Base-by-base conservation (phyloP, 1,284 basidiomycete genomes). In the Sanghuangporus weigelae region DNA sequence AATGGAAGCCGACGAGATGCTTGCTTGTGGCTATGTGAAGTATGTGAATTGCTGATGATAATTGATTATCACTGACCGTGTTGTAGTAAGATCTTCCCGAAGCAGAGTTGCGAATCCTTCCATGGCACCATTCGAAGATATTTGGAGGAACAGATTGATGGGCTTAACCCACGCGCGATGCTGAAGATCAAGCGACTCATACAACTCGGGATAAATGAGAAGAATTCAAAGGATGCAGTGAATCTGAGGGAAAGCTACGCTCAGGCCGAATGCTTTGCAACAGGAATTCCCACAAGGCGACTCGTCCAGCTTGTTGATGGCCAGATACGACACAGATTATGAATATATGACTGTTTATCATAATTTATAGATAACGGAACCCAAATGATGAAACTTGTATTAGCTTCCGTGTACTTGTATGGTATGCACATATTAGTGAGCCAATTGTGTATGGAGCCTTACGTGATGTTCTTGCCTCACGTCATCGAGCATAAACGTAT, bases 241-340 rank as follows among this genome's bases (percentile, higher is more conserved):
- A 88, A 87, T 68, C 73, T 89, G 19, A 77, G 88, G 46, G 88
- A 90, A 73, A 86, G 84, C 63, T 87, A 87, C 69, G 84, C 82
- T 10, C 86, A 89, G 75, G 85, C 86, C 2, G 83, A 81, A 62
- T 77, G 81, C 61, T 81, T 89, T 68, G 80, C 79, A n/a, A 84
- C 80, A 65, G 86, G 85, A 0, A 72, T 84, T 46, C 88, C 87
- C 6, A 50, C 63, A 1, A 69, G 73, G 67, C 81, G 82, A 60
- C 89, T 89, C 69, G 73, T 67, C n/a, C 80, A 78, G 70, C 80
- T 90, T 60, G 81, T 84, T 16, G 78, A 73, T 59, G 87, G 84
- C 71, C 84, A 89, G 72, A 82, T 88, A 65, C 84, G 76, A 68
- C 86, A 88, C 70, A 87, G 86, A 68, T 69, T 88, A 48, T 85